A percentile compares a stretch with the other conserved stretches of the same genome.
These are phyloP conservation scores for Trichophyton schoenleinii DNA, from an alignment of 2,329 filamentous ascomycete species.

Conservation along the genomic window DNA sequence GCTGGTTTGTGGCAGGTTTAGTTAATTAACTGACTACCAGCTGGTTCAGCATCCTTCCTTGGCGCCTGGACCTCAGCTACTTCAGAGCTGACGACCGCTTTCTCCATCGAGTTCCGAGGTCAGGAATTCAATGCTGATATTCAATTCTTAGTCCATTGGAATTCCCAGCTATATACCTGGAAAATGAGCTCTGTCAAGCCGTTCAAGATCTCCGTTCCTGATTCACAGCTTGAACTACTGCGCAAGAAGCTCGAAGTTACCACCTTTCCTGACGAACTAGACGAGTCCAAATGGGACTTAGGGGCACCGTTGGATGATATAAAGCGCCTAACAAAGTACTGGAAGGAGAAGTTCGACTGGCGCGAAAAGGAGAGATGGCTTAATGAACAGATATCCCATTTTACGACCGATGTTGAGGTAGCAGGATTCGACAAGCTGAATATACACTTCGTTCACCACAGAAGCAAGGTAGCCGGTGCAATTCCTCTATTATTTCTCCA, in stretches of 20 bases:
- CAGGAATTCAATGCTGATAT: no score
- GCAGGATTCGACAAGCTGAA: slow-evolving; percentile 48
- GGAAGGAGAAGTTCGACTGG: slow-evolving; percentile 50
- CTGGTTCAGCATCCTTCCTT: neutral
- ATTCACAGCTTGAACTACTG: slow-evolving; percentile 42
- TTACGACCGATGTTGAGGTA: slow-evolving; percentile 40
- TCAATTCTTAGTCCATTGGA: no score
- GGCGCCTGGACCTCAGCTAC: neutral
- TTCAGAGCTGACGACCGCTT: neutral
- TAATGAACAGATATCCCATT: slow-evolving; percentile 49
- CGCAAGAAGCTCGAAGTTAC: slow-evolving; percentile 43
- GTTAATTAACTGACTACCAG: neutral
- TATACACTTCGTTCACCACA: slow-evolving; percentile 53
- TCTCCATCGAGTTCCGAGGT: neutral
- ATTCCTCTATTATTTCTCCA: slow-evolving; percentile 58
- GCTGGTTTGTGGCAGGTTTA: neutral
- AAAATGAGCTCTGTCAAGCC: slow-evolving; percentile 15
- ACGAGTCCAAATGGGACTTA: slow-evolving; percentile 42
- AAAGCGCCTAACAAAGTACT: slow-evolving; percentile 45
- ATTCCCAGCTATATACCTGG: no score
- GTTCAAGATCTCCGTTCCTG: slow-evolving; percentile 42
- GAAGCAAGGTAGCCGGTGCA: slow-evolving; percentile 38
- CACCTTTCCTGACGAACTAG: slow-evolving; percentile 46
- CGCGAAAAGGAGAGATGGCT: slow-evolving; percentile 45
- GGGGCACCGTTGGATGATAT: slow-evolving; percentile 50